These are phyloP conservation scores for Lepidium africanum DNA, from an alignment of 345 rosid species.

Conservation along the genomic window DNA sequence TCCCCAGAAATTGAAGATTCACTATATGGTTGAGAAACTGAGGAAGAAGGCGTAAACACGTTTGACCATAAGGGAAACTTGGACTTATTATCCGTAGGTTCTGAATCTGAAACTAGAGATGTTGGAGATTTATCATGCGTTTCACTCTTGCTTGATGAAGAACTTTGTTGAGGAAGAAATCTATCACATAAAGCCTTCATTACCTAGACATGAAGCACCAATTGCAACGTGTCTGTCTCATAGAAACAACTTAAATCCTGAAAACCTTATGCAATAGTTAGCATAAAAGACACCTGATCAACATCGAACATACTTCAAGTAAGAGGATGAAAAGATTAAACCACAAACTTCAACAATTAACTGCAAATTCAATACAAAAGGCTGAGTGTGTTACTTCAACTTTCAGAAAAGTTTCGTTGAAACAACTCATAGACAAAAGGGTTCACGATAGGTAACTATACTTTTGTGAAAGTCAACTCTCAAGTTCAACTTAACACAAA, in stretches of 20 bases:
- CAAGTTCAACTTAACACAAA: background rate
- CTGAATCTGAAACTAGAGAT: conserved; percentile 44
- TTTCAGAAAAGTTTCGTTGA: background rate
- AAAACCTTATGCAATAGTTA: conserved; percentile 5
- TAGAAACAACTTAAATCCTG: conserved; percentile 12
- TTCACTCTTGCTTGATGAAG: conserved; percentile 35
- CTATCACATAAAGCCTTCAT: conserved; percentile 66
- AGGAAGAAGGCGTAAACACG: conserved; percentile 59
- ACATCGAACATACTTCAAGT: background rate
- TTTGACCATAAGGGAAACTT: conserved; percentile 50
- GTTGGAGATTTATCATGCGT: conserved; percentile 31
- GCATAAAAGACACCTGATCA: background rate
- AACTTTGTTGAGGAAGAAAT: conserved; percentile 38
- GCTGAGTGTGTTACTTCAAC: background rate
- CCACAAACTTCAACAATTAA: background rate
- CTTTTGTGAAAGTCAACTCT: background rate
- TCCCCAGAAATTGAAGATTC: conserved; percentile 41
- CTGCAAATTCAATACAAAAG: background rate
- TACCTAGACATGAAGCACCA: conserved; percentile 41
- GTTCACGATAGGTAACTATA: background rate
- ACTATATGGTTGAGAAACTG: conserved; percentile 46
- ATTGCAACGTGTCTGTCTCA: conserved; percentile 17
- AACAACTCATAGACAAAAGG: background rate
- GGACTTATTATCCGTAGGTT: conserved; percentile 36
- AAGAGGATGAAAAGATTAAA: background rate